A percentile compares a stretch with the other conserved stretches of the same genome.
These are phyloP conservation scores for Populus tremula DNA, from an alignment of 345 rosid genomes.

Conservation along the genomic window DNA sequence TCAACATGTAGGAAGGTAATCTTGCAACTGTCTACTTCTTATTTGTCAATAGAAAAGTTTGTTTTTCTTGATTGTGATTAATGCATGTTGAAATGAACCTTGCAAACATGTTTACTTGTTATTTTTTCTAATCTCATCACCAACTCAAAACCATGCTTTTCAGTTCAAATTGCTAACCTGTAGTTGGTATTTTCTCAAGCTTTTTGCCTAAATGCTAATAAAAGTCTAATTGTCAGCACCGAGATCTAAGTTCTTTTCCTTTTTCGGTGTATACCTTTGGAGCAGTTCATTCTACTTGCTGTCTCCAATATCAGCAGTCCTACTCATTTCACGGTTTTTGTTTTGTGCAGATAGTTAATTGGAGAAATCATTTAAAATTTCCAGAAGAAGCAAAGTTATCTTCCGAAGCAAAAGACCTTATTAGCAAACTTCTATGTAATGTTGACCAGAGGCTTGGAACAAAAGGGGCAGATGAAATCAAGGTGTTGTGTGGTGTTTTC, in stretches of 20 bases:
- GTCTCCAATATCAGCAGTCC: conserved; percentile 4
- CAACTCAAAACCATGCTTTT: neutral
- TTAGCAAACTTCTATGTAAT: conserved; percentile 55
- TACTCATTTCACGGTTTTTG: neutral
- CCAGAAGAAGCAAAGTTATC: conserved; percentile 65
- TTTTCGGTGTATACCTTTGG: neutral
- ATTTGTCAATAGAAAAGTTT: neutral
- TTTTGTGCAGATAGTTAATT: conserved; percentile 57
- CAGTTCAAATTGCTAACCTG: neutral
- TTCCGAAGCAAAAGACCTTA: conserved; percentile 57
- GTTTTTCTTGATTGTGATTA: neutral
- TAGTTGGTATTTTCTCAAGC: neutral
- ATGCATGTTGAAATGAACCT: neutral
- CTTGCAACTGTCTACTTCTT: neutral
- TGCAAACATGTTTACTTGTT: neutral
- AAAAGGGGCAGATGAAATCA: conserved; percentile 59
- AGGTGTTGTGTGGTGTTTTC: conserved; percentile 38
- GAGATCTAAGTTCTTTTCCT: neutral
- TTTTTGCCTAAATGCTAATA: neutral
- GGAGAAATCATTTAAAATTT: conserved; percentile 62
- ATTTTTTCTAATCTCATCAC: neutral
- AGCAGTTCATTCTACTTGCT: neutral
- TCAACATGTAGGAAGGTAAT: conserved; percentile 96
- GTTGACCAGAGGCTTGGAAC: conserved; percentile 69
- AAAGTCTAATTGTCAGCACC: neutral